phyloP scores from a whole-genome alignment of 768 basidiomycete genomes.

The Suillus variegatus region DNA sequence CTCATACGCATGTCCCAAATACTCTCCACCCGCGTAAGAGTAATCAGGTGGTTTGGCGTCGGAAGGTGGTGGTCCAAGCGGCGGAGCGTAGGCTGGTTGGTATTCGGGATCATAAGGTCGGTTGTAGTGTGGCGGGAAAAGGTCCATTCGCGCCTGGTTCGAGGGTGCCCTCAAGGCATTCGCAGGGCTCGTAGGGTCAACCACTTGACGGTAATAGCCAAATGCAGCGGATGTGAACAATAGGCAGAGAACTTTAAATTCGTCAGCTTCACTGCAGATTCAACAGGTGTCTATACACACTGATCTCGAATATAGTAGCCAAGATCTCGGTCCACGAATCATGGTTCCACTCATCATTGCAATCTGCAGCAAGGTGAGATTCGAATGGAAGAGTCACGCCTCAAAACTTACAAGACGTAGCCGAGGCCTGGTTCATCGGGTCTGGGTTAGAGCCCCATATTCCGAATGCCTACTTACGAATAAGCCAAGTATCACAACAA shows the following conservation, averaged over 20 bases:
- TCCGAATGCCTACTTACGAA: constrained; percentile 43
- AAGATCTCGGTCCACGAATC: constrained; percentile 73
- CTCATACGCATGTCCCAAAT: constrained; percentile 26
- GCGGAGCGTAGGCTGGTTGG: constrained; percentile 46
- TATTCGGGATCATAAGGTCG: constrained; percentile 50
- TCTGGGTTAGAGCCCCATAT: constrained; percentile 51
- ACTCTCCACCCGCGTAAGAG: constrained; percentile 36
- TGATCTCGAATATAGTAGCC: constrained; percentile 54
- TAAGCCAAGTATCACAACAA: constrained; percentile 19
- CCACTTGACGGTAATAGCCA: constrained; percentile 72
- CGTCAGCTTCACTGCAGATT: neutral
- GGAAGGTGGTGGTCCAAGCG: constrained; percentile 49
- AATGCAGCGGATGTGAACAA: constrained; percentile 70
- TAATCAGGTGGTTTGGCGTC: constrained; percentile 55
- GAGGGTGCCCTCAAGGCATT: constrained; percentile 50
- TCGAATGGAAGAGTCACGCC: neutral
- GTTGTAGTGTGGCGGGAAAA: constrained; percentile 55
- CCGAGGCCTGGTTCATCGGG: constrained; percentile 39
- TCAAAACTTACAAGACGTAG: constrained; percentile 44
- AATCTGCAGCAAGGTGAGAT: constrained; percentile 48
- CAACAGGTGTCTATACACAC: constrained; percentile 41
- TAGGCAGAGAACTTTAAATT: constrained; percentile 47
- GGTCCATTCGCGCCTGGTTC: constrained; percentile 37
- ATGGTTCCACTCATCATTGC: constrained; percentile 56
- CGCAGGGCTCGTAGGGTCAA: constrained; percentile 62